Evolutionary conservation across 2,329 filamentous ascomycete genomes (phyloP), one percentile per base, ranked within the genome.

Genomic region (Ophiobolus disseminans): DNA sequence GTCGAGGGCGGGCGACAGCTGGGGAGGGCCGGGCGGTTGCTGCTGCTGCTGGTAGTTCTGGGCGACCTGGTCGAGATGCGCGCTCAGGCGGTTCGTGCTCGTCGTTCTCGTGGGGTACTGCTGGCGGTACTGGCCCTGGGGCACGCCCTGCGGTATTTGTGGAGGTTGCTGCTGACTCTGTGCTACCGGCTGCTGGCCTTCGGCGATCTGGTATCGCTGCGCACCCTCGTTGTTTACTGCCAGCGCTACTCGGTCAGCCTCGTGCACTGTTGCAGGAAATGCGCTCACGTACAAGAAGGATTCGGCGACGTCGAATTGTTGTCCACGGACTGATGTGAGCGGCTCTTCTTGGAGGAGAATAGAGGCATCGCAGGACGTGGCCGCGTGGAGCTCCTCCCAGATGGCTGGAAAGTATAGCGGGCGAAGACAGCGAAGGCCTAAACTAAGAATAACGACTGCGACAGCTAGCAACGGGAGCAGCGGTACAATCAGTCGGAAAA

Each of bases 261-360:
- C 63, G 65, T 57, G 49, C 57, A 45, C 54, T 44, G 63, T 62
- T 64, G 63, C 58, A 46, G 43, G 48, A 14, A 53, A 54, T 49
- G 55, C 42, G 55, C 53, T 49, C 57, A 61, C 61, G 68, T 62
- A 65, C 68, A 63, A 60, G 70, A 67, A 13, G 66, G 65, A 35
- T 68, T 63, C 31, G 70, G 67, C 45, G 68, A 70, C 20, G 63
- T 57, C 48, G 68, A 64, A 36, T 65, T 58, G 32, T 51, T 65
- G 55, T 71, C 70, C 47, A 73, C 65, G 38, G 71, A 72, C 35
- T 65, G 62, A 55, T 73, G 69, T 62, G 72, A 72, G 49, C 63
- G 63, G 36, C 73, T 73, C 63, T 66, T 66, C 70, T 46, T 46
- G 21, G 65, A 73, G 35, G 68, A 65, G 44, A 69, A 65, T 61